Evolutionary conservation across 352 stramenopile species (phyloP), one percentile per base, ranked within the genome.

Genomic region (Globisporangium apiculatum): DNA sequence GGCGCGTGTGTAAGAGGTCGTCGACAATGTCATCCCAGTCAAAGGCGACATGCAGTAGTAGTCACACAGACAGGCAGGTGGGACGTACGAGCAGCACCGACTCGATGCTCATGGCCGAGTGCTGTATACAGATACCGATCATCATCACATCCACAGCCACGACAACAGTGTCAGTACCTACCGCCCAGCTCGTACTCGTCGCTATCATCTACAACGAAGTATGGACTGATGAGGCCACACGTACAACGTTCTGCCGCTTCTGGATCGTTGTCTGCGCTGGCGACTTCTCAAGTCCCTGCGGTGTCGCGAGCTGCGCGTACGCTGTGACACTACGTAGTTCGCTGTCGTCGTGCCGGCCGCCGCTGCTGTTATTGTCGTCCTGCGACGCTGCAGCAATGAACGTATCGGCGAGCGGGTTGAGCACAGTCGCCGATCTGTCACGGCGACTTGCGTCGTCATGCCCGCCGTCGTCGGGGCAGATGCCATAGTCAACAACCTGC

Each of bases 401-500:
- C 3, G 80, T 80, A 37, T 88, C 76, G 14, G 68, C 69, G 36
- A 73, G 64, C n/a, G 69, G 69, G 40, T 83, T 77, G 45, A 83
- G 57, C 4, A 85, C 66, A 8, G 70, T 72, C 4, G 69, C 66
- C 52, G 60, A 65, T 4, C 64, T 68, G 15, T 37, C 55, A 8
- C 64, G 58, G 0, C 62, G 71, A 53, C 70, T 65, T 51, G 74
- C 66, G 3, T 83, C 72, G 42, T 85, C 75, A 38, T 69, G 51
- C 4, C 46, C 81, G 31, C 75, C 41, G 53, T 84, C 71, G 6
- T 81, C 72, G 0, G 68, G 56, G 46, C 78, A 88, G 57, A 91
- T 78, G 5, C 71, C 71, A 47, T 78, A 72, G 40, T 83, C 65
- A 24, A 82, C 77, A 4, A 92, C 76, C 45, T 86, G 75, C 8